Percentiles rank a stretch among this genome's conserved stretches.
These are phyloP conservation scores for Starmerella kuoi DNA, from an alignment of 805 yeast genomes.

Conservation along the genomic window DNA sequence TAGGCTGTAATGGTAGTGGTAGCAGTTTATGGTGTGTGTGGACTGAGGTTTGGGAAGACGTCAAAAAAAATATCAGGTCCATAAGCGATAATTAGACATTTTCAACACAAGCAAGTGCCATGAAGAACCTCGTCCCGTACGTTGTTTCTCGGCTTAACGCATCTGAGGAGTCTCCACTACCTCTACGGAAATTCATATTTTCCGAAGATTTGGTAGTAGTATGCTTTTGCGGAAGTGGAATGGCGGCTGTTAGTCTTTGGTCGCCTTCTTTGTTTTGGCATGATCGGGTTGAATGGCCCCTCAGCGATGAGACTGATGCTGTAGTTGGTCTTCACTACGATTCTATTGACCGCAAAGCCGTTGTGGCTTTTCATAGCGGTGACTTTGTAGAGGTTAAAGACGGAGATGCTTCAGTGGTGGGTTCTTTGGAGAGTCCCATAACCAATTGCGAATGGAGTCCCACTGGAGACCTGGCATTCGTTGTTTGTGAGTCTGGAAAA, in stretches of 20 bases:
- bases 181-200: slow-evolving; percentile 6
- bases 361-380: slow-evolving; percentile 61
- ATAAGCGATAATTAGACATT: no score
- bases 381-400: slow-evolving; percentile 46
- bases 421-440: slow-evolving; percentile 62
- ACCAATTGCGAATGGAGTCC: slow-evolving; percentile 71
- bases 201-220: slow-evolving; percentile 12
- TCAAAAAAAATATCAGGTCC: no score
- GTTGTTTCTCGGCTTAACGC: slow-evolving; percentile 12
- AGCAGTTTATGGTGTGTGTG: no score
- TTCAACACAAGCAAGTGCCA: no score
- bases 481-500: slow-evolving; percentile 38
- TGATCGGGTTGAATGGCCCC: slow-evolving; percentile 10
- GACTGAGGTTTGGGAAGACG: no score
- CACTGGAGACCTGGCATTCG: slow-evolving; percentile 73
- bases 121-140: slow-evolving; percentile 18
- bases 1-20: no score
- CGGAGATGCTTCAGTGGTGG: slow-evolving; percentile 52
- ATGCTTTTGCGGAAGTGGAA: slow-evolving; percentile 6
- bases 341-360: slow-evolving; percentile 38
- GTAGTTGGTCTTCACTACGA: slow-evolving; percentile 12
- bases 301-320: neutral
- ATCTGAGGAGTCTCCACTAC: slow-evolving; percentile 10
- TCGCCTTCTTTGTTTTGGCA: slow-evolving; percentile 11
- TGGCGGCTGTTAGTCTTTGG: slow-evolving; percentile 13